phyloP scores from a whole-genome alignment of 2,329 filamentous ascomycete species.

The Sporothrix brunneoviolacea region DNA sequence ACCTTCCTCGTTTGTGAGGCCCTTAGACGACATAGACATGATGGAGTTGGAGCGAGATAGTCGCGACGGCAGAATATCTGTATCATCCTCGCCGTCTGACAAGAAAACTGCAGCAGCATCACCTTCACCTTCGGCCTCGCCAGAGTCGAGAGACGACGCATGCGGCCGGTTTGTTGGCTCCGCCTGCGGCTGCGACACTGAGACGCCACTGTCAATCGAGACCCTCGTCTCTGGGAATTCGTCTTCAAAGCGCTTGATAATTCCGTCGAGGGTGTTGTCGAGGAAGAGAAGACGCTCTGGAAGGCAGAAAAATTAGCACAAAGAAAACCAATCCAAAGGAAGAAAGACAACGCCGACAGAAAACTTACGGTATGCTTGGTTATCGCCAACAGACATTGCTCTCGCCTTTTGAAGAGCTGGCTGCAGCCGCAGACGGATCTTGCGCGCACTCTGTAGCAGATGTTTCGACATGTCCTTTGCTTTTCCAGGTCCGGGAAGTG shows the following conservation, averaged over 20 bases:
- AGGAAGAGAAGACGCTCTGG: conserved; percentile 74
- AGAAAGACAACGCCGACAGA: neutral
- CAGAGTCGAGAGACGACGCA: conserved; percentile 18
- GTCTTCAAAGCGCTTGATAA: conserved; percentile 93
- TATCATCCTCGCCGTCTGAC: conserved; percentile 46
- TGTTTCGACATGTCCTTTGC: conserved; percentile 93
- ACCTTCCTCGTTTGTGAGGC: conserved; percentile 51
- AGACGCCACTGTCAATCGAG: conserved; percentile 25
- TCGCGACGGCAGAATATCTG: conserved; percentile 34
- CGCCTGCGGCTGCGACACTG: conserved; percentile 21
- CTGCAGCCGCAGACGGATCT: conserved; percentile 77
- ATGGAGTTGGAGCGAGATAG: conserved; percentile 48
- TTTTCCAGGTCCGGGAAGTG: conserved; percentile 44
- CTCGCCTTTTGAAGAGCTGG: conserved; percentile 72
- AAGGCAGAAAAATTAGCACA: neutral
- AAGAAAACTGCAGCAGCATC: conserved; percentile 28
- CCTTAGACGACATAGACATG: conserved; percentile 43
- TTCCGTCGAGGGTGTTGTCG: conserved; percentile 78
- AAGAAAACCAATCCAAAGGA: neutral
- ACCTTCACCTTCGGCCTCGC: conserved; percentile 4
- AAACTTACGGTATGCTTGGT: conserved; percentile 63
- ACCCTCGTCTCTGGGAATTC: conserved; percentile 85
- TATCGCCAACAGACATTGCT: conserved; percentile 61
- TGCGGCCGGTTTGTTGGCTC: conserved; percentile 8
- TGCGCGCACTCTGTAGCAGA: conserved; percentile 76